Evolutionary conservation across 805 yeast genomes (phyloP), one percentile per base, ranked within the genome.

Genomic region (Lachancea fermentati): DNA sequence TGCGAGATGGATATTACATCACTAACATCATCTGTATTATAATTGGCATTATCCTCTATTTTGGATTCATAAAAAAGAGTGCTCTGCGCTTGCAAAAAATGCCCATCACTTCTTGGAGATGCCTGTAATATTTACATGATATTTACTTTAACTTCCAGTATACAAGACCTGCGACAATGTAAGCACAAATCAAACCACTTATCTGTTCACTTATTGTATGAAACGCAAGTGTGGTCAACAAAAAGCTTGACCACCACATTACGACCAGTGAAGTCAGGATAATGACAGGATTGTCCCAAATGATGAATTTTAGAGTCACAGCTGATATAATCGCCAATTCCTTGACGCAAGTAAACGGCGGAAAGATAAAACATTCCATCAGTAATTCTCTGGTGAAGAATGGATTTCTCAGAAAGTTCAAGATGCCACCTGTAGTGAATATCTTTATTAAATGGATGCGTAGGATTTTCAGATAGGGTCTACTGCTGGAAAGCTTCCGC

Each of bases 231-330:
- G 84, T 73, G 1, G 98, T 91, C 72, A 85, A 77, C 24, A 89
- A 63, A 30, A 89, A 69, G 93, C 88, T 87, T 77, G 86, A 85
- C 71, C 81, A 72, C 94, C 96, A 89, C 34, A 86, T 55, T 1
- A 48, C 42, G 22, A 72, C 51, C 15, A 79, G 52, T 0, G 48
- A 55, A 2, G 67, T 19, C 4, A 72, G 37, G 5, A 60, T 34
- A 5, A 57, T 30, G 5, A 54, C 41, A 4, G 70, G 60, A 37
- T 58, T 51, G 8, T 53, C 48, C 50, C 54, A 46, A 2, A 50
- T 32, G 4, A 48, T 32, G 22, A 43, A 51, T 18, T 26, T 41
- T 8, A 43, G 7, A 2, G 39, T 16, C 6, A 30, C 14, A 5
- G 17, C 14, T 3, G 30, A 7, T n/a, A 51, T 37, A 12, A 16